Percentiles rank a stretch among this genome's conserved stretches.
Evolutionary conservation across 371 early-diverging fungal genomes (phyloP).

Genomic region (Entomophthora muscae): DNA sequence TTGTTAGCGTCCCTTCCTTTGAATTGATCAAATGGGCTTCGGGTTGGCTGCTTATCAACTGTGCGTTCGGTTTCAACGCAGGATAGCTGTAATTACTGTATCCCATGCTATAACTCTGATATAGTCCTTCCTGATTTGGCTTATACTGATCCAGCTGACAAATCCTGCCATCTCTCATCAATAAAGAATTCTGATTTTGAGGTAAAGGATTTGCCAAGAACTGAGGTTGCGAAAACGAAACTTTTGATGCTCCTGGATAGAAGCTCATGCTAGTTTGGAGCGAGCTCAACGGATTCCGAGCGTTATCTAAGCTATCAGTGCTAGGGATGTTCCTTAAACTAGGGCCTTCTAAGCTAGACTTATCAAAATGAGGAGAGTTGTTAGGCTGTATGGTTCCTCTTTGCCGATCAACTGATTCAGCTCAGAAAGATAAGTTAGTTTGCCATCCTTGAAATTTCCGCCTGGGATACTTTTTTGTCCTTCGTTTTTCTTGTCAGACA

Average conservation of each 20-base stretch:
- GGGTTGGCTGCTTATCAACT: too few relatives aligned
- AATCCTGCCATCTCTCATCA: neutral
- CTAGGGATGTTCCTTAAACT: neutral
- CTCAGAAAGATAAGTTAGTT: neutral
- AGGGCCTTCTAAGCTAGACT: neutral
- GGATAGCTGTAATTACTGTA: neutral
- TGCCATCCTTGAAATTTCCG: neutral
- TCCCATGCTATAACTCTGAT: neutral
- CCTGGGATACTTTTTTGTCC: neutral
- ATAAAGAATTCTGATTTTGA: neutral
- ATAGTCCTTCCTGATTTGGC: neutral
- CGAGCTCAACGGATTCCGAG: neutral
- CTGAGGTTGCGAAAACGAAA: neutral
- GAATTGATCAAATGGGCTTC: too few relatives aligned
- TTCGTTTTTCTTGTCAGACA: neutral
- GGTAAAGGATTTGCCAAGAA: neutral
- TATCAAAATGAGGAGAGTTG: neutral
- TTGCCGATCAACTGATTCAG: neutral
- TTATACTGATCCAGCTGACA: neutral
- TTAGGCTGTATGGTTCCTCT: neutral
- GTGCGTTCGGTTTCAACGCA: neutral
- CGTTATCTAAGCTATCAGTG: neutral
- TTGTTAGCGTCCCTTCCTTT: too few relatives aligned
- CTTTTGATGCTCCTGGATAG: neutral
- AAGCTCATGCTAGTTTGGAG: neutral